phyloP scores from a whole-genome alignment of 164 flowering plant species.

The Sedum album region DNA sequence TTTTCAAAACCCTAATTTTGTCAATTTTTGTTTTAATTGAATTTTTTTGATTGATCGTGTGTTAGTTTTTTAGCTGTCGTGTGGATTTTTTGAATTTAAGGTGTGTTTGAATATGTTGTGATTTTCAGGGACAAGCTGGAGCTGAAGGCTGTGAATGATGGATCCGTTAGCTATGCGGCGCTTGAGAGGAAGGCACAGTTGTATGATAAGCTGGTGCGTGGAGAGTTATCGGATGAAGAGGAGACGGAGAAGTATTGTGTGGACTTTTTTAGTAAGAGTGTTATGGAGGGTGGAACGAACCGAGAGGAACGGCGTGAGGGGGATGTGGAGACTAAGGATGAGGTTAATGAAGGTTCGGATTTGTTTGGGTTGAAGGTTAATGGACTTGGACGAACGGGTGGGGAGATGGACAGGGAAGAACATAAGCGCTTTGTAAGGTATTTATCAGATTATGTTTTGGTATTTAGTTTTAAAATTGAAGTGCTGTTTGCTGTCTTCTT shows the following conservation, averaged over 20 bases:
- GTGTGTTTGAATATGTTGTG: slow-evolving; percentile 6
- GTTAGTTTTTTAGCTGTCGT: background rate
- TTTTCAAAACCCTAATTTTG: background rate
- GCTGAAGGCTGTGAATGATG: slow-evolving; percentile 79
- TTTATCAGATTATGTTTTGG: background rate
- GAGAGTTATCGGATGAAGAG: slow-evolving; percentile 91
- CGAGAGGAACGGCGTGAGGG: slow-evolving; percentile 14
- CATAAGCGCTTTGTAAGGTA: slow-evolving; percentile 87
- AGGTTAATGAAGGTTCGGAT: slow-evolving; percentile 21
- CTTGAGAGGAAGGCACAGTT: slow-evolving; percentile 86
- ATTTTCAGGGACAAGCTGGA: slow-evolving; percentile 84
- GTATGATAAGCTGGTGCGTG: slow-evolving; percentile 72
- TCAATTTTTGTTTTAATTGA: background rate
- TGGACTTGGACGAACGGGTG: slow-evolving; percentile 61
- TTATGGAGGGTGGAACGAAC: slow-evolving; percentile 35
- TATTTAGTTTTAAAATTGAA: background rate
- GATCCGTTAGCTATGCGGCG: slow-evolving; percentile 79
- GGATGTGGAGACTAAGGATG: slow-evolving; percentile 18
- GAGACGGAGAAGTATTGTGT: slow-evolving; percentile 92
- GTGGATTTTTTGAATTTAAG: background rate
- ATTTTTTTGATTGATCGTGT: background rate
- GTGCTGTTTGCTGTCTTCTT: background rate
- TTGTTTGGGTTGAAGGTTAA: slow-evolving; percentile 25
- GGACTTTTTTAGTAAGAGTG: slow-evolving; percentile 72
- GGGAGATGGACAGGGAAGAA: slow-evolving; percentile 44